A percentile compares a stretch with the other conserved stretches of the same genome.
Evolutionary conservation across 2,329 filamentous ascomycete species (phyloP).

Genomic region (Cladosporium oxysporum): DNA sequence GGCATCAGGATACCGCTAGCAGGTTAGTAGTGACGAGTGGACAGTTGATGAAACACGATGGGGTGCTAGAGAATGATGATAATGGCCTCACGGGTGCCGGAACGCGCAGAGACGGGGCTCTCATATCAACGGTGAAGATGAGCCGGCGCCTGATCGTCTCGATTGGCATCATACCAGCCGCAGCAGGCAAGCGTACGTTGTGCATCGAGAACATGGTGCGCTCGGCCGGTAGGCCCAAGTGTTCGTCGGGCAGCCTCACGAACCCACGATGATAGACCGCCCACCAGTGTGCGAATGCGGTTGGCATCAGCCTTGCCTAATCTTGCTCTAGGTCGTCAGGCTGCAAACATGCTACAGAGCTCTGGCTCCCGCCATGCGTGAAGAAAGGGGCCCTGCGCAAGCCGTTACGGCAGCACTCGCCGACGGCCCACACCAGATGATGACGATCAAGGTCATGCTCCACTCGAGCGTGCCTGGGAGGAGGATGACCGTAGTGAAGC

Average conservation of each 20-base stretch:
- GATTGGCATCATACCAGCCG: background rate
- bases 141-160: slow-evolving; percentile 1
- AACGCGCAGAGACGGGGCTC: background rate
- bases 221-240: slow-evolving; percentile 12
- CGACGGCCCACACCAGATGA: slow-evolving; percentile 13
- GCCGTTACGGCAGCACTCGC: slow-evolving; percentile 18
- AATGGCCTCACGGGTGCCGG: slow-evolving; percentile 1
- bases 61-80: slow-evolving; percentile 14
- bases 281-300: slow-evolving; percentile 4
- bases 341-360: background rate
- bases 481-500: slow-evolving; percentile 5
- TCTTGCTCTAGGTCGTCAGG: slow-evolving; percentile 16
- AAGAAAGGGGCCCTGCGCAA: slow-evolving; percentile 20
- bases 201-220: slow-evolving; percentile 10
- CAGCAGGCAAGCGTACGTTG: slow-evolving; percentile 6
- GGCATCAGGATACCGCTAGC: slow-evolving; percentile 20
- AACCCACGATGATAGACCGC: slow-evolving; percentile 21
- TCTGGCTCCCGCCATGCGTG: background rate
- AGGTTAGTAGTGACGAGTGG: slow-evolving; percentile 17
- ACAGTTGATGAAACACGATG: slow-evolving; percentile 14
- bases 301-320: slow-evolving; percentile 11
- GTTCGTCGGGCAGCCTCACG: slow-evolving; percentile 14
- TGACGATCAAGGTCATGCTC: slow-evolving; percentile 12
- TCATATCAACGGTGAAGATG: slow-evolving; percentile 9
- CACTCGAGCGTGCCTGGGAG: slow-evolving; percentile 7